phyloP scores from a whole-genome alignment of 2,329 filamentous ascomycete species.

The Fusarium sp. region DNA sequence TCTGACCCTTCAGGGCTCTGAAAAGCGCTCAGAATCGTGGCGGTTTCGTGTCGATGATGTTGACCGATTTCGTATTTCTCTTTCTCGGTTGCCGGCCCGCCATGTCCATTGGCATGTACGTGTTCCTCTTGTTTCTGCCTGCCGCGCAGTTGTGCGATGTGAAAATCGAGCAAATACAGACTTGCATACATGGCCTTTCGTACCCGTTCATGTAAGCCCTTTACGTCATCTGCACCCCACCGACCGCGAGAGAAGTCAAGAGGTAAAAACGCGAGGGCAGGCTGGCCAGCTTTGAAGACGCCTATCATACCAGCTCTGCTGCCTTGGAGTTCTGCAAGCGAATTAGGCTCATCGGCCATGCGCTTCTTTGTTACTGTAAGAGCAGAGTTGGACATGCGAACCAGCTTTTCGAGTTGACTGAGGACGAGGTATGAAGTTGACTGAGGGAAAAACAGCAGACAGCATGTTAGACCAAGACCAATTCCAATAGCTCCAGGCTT shows the following conservation, averaged over 20 bases:
- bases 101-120: neutral
- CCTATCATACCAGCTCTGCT: slow-evolving; percentile 50
- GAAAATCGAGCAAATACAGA: slow-evolving; percentile 59
- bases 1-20: slow-evolving; percentile 54
- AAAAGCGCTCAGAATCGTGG: slow-evolving; percentile 55
- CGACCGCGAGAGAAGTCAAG: slow-evolving; percentile 61
- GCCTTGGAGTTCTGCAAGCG: slow-evolving; percentile 51
- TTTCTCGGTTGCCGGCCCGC: slow-evolving; percentile 3
- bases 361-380: slow-evolving; percentile 50
- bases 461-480: slow-evolving; percentile 60
- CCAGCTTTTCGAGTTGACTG: slow-evolving; percentile 49
- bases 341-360: slow-evolving; percentile 36
- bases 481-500: slow-evolving; percentile 62
- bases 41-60: slow-evolving; percentile 51
- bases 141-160: slow-evolving; percentile 52
- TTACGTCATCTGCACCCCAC: slow-evolving; percentile 61
- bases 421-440: slow-evolving; percentile 63
- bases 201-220: slow-evolving; percentile 53
- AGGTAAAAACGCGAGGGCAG: slow-evolving; percentile 59
- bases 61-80: slow-evolving; percentile 35
- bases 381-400: slow-evolving; percentile 51
- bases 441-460: slow-evolving; percentile 62
- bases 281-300: slow-evolving; percentile 55
- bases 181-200: slow-evolving; percentile 53
- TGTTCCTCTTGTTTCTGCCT: slow-evolving; percentile 40